Base-by-base conservation (phyloP, 2,329 filamentous ascomycete species). In the Colletotrichum lini region DNA sequence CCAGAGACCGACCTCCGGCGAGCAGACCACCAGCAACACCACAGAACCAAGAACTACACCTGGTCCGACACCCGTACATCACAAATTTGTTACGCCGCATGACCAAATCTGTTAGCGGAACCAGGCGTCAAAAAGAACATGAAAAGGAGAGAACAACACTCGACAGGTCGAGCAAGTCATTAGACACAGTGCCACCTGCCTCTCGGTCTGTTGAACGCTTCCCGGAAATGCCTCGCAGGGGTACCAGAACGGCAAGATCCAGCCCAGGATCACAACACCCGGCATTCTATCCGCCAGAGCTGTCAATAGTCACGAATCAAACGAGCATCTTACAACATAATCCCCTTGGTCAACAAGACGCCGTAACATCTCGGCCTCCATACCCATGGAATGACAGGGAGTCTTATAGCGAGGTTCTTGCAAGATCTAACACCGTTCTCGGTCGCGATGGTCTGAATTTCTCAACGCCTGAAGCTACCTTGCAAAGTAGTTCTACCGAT, bases 201-300 rank as follows among this genome's bases (percentile, higher is more conserved):
- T 45, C 63, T 35, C 23, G 16, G 26, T 53, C 21, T 18, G 15
- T 50, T 23, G 30, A 68, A 18, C 18, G 26, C 16, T 23, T 26
- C 7, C 64, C 69, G 12, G 30, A 23, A 16, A 30, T 56, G n/a
- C 30, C 26, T 10, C 40, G 30, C 38, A 72, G 73, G 13, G 77
- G 78, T 42, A 75, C 75, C n/a, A 74, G 80, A 50, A 78, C 80
- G 10, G 76, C 77, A 44, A 78, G 75, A 38, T 80, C 79, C 4
- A 81, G 79, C 44, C 80, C 80, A 0, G 77, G 73, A 2, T 74
- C 73, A 42, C 64, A 49, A 5, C 69, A 75, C 0, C 73, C 76
- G 0, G 78, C 79, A 0, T 81, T 79, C 65, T 73, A 72, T 0
- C 76, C 77, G 1, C 79, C 79, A 2, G 65, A 73, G 2, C 67